Base-by-base conservation (phyloP, 371 early-diverging fungal genomes). In the Nosema muscidifuracis region DNA sequence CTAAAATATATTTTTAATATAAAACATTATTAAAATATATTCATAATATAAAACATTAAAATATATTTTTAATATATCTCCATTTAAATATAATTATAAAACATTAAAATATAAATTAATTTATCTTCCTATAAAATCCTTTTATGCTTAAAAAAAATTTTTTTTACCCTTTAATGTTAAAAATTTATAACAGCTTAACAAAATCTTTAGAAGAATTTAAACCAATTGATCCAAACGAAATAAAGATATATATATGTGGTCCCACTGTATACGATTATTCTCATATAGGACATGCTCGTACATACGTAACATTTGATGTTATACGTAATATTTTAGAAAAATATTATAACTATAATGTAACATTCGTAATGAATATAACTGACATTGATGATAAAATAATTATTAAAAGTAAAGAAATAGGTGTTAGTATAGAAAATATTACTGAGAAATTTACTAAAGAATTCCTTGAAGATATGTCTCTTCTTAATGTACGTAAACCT, bases 261-360 rank as follows among this genome's bases (percentile, higher is more conserved):
- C 99, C 99, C 12, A 99, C 99, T 7, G 98, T 97, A 18, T 99
- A 99, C 80, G 95, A 95, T 82, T 87, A 90, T 0, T 86, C 95
- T 12, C 99, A 99, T 83, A 87, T 99, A 83, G 99, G 99, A 30
- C 98, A 97, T 82, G 97, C 97, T 2, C 81, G 97, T 81, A 90
- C 88, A 66, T 99, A 95, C 80, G 86, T 97, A 64, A 86, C 90
- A 15, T 88, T 93, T 81, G 99, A 99, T 84, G 91, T 93, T 63
- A 86, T 96, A 60, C 89, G 97, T 44, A 88, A 95, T 61, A 88
- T 97, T 38, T 82, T 99, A 73, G 88, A 89, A 77, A 92, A 95
- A 67, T 97, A 96, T 81, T 93, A 96, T 79, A 87, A 87, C 51
- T 96, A 94, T 84, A 88, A 95, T 72, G 90, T 99, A 53, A 84